These are phyloP conservation scores for Chlamydomonas asymmetrica DNA, from an alignment of 139 green algal species.

Conservation along the genomic window DNA sequence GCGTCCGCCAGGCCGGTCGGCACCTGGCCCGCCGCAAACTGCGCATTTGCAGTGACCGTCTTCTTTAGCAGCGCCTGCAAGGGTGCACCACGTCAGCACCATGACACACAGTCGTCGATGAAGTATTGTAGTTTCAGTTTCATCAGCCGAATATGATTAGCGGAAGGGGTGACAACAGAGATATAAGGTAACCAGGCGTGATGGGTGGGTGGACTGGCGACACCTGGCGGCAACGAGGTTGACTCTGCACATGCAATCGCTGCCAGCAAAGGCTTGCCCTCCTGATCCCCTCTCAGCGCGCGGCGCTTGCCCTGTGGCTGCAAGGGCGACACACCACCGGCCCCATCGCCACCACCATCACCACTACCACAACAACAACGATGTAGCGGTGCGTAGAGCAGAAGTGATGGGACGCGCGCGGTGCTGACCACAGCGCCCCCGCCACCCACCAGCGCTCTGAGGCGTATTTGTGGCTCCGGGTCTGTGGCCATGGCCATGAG, in stretches of 20 bases:
- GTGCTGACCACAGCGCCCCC: conserved; percentile 1
- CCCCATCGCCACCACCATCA: neutral
- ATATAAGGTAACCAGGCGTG: no score
- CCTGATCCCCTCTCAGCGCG: neutral
- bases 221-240: no score
- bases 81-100: neutral
- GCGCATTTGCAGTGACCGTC: conserved; percentile 16
- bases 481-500: conserved; percentile 70
- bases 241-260: no score
- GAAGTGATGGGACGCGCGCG: no score
- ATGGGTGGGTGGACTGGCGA: no score
- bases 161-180: no score
- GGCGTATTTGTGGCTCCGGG: conserved; percentile 29
- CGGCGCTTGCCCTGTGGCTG: neutral
- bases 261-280: no score
- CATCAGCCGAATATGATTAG: no score
- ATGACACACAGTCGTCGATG: neutral
- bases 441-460: conserved; percentile 27
- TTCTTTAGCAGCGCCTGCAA: conserved; percentile 13
- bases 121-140: no score
- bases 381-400: no score
- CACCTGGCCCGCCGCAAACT: conserved; percentile 30
- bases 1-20: conserved; percentile 45
- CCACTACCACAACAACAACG: neutral
- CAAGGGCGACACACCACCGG: neutral